Evolutionary conservation across 108 stramenopile species (phyloP).

Genomic region (Aurantiochytrium sp.): DNA sequence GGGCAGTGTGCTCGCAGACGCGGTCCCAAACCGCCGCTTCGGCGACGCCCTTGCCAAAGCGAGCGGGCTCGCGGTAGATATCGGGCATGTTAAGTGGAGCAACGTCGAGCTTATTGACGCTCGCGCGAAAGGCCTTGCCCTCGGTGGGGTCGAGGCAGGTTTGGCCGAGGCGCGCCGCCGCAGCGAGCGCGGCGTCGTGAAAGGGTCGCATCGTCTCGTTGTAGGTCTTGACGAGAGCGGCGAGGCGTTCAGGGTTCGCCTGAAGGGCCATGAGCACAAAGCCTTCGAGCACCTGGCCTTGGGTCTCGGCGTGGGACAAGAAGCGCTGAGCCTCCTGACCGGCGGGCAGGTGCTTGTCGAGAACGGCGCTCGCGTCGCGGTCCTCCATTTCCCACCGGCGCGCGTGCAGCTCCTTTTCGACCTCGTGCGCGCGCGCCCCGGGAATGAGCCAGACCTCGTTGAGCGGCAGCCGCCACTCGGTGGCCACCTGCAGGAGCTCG

Average conservation of each 20-base stretch:
- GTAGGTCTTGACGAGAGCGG: background rate
- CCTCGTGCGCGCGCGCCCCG: background rate
- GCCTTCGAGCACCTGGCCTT: background rate
- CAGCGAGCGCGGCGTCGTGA: background rate
- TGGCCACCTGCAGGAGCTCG: background rate
- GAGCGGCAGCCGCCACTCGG: background rate
- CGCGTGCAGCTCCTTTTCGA: background rate
- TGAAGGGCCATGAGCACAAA: slow-evolving; percentile 20
- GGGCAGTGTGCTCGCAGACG: background rate
- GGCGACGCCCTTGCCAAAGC: background rate
- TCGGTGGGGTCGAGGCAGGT: background rate
- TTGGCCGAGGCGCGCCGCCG: background rate
- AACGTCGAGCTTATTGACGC: background rate
- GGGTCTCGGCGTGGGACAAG: background rate
- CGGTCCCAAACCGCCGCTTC: background rate
- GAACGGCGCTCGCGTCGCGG: background rate
- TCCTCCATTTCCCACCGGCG: slow-evolving; percentile 4
- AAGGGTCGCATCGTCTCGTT: background rate
- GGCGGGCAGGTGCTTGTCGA: background rate
- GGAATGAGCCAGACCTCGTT: slow-evolving; percentile 25
- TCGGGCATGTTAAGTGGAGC: background rate
- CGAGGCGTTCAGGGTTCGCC: background rate
- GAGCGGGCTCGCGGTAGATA: background rate
- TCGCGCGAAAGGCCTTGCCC: background rate
- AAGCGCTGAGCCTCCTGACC: background rate